Conservation (phyloP, 257 asterid species). For the Leonotis leonurus region DNA sequence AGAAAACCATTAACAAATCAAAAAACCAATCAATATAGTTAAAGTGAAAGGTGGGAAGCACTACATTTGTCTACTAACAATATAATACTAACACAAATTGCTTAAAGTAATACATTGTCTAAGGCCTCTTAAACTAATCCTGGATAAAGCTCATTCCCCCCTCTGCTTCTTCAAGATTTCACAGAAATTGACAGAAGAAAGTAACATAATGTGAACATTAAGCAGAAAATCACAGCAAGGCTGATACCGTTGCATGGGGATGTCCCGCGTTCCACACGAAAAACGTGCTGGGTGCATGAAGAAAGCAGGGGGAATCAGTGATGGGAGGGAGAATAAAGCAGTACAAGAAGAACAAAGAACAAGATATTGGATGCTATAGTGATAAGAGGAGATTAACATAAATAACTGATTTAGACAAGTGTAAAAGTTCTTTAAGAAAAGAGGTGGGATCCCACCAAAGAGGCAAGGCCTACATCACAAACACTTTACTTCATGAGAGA, state of each 20-base stretch:
- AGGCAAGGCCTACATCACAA: constrained; percentile 46
- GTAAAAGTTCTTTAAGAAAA: constrained; percentile 38
- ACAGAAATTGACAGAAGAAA: too few species aligned
- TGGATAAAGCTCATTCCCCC: constrained; percentile 1
- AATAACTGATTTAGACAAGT: constrained; percentile 33
- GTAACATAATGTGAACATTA: constrained; percentile 4
- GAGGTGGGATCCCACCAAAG: constrained; percentile 54
- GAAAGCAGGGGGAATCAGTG: constrained; percentile 18
- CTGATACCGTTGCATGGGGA: constrained; percentile 5
- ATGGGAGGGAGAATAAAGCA: constrained; percentile 1
- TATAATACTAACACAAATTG: constrained; percentile 21
- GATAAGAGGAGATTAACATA: constrained; percentile 31
- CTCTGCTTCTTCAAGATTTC: constrained; percentile 1
- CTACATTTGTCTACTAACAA: constrained; percentile 35
- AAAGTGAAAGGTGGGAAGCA: constrained; percentile 55
- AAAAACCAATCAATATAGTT: constrained; percentile 35
- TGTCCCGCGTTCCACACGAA: constrained; percentile 17
- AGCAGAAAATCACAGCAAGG: background rate
- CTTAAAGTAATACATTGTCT: constrained; percentile 10
- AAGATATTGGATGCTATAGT: constrained; percentile 21
- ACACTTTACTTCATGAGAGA: constrained; percentile 31
- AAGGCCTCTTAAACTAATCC: constrained; percentile 1
- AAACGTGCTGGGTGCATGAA: constrained; percentile 17
- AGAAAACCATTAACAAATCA: constrained; percentile 30
- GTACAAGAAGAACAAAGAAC: constrained; percentile 16